Conservation (phyloP, 1,284 basidiomycete species). For the Tilletia walkeri region DNA sequence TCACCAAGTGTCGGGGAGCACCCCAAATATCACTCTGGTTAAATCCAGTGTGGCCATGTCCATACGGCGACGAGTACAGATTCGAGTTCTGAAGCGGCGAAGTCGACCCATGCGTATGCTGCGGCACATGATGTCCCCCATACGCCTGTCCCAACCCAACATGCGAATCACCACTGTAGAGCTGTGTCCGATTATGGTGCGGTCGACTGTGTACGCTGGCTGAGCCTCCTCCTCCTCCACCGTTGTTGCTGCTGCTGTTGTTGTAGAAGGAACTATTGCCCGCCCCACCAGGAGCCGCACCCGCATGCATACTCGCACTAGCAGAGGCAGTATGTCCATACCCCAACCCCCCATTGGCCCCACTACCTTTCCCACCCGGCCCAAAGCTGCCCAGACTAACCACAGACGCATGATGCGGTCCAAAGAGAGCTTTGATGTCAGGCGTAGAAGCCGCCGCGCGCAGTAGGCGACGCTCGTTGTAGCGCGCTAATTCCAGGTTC, state of each 20-base stretch:
- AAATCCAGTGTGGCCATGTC: conserved; percentile 34
- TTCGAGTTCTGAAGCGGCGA: conserved; percentile 42
- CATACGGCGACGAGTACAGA: conserved; percentile 48
- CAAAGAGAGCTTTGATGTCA: conserved; percentile 92
- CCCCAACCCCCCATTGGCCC: conserved; percentile 8
- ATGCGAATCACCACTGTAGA: conserved; percentile 56
- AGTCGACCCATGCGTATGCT: conserved; percentile 28
- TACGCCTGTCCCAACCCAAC: background rate
- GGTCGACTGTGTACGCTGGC: conserved; percentile 17
- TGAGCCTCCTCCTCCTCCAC: conserved; percentile 16
- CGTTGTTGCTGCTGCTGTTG: conserved; percentile 21
- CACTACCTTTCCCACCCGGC: conserved; percentile 19
- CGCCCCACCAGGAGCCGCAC: background rate
- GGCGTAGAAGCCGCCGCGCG: conserved; percentile 82
- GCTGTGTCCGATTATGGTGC: conserved; percentile 40
- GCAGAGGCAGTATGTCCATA: conserved; percentile 17
- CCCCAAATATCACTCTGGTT: conserved; percentile 50
- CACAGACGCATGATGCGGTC: conserved; percentile 60
- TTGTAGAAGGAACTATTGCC: conserved; percentile 25
- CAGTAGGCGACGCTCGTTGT: conserved; percentile 68
- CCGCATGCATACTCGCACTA: conserved; percentile 12
- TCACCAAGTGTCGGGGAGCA: conserved; percentile 27
- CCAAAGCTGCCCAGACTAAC: conserved; percentile 17
- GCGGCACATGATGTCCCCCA: conserved; percentile 11
- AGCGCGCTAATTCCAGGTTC: conserved; percentile 57